Evolutionary conservation across 331 rosid genomes (phyloP), one percentile per base, ranked within the genome.

Genomic region (Quercus tomentella): DNA sequence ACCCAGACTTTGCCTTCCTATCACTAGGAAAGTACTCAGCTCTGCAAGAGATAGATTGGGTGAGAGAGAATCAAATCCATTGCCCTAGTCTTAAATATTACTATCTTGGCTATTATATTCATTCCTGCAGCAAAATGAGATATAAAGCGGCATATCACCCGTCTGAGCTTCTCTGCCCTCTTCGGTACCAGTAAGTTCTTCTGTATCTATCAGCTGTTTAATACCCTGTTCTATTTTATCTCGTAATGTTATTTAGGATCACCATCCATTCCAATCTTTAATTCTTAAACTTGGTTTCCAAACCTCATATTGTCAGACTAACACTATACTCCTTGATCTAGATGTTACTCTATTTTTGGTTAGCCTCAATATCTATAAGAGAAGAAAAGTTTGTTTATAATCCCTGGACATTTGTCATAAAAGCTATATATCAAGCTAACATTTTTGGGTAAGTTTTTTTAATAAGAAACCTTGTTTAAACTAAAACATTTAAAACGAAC

Each of bases 21-120:
- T 93, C 99, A 43, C 91, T 89, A n/a, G 99, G 99, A 74, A 96
- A 93, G 89, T 96, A 96, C 86, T 91, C 97, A 18, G 96, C 96
- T 4, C 76, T 93, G 51, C 98, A 93, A 88, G 99, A 93, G 88
- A 89, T 96, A 73, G 86, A 72, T 57, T 96, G 96, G 97, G 92
- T 93, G 84, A 93, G 90, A 80, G 90, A 96, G 77, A 96, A 93
- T 85, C 94, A 91, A 89, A 77, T 21, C 21, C 56, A 80, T 81
- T 96, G 98, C 76, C 86, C 93, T 26, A 90, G 89, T 79, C 92
- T 96, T 77, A 94, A 90, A 80, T 93, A 88, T 82, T 93, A 93
- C 82, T 93, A 90, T 88, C 99, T 96, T 73, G 99, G 99, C 79
- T 96, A 91, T 82, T 96, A 93, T 75, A 93, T 96, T 82, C 99